phyloP scores from a whole-genome alignment of 2,329 filamentous ascomycete species.

The Drechslerella dactyloides region DNA sequence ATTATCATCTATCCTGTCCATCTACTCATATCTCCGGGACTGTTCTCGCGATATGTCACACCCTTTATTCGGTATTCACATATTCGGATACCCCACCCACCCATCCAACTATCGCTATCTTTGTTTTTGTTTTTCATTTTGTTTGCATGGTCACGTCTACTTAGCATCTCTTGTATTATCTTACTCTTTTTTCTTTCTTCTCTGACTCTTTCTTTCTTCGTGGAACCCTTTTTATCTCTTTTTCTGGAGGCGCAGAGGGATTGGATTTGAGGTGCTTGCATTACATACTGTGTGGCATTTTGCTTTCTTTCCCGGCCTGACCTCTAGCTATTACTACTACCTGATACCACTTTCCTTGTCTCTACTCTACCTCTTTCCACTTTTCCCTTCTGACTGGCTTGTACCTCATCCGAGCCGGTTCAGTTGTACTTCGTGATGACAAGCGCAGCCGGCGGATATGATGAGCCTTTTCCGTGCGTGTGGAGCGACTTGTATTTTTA shows the following conservation, averaged over 20 bases:
- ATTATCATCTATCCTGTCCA: background rate
- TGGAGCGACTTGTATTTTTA: slow-evolving; percentile 19
- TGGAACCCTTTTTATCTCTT: slow-evolving; percentile 4
- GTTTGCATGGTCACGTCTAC: slow-evolving; percentile 26
- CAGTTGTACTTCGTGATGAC: slow-evolving; percentile 2
- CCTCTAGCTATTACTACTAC: slow-evolving; percentile 17
- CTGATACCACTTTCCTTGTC: slow-evolving; percentile 47
- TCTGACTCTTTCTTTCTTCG: background rate
- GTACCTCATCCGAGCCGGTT: slow-evolving; percentile 13
- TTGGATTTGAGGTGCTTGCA: slow-evolving; percentile 25
- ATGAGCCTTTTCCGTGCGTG: slow-evolving; percentile 30
- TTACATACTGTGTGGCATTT: slow-evolving; percentile 29
- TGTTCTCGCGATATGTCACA: slow-evolving; percentile 17
- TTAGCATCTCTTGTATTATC: slow-evolving; percentile 15
- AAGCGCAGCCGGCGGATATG: slow-evolving; percentile 16
- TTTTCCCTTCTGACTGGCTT: slow-evolving; percentile 13
- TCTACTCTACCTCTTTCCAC: slow-evolving; percentile 1
- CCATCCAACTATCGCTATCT: background rate
- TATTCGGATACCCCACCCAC: background rate
- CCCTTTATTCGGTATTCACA: background rate
- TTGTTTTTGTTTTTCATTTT: slow-evolving; percentile 14
- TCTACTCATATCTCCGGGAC: slow-evolving; percentile 7
- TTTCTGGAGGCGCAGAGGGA: slow-evolving; percentile 36
- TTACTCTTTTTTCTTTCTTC: slow-evolving; percentile 25
- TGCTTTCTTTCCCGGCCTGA: slow-evolving; percentile 11